Base-by-base conservation (phyloP, 1,284 basidiomycete species). In the Irpex rosettiformis region DNA sequence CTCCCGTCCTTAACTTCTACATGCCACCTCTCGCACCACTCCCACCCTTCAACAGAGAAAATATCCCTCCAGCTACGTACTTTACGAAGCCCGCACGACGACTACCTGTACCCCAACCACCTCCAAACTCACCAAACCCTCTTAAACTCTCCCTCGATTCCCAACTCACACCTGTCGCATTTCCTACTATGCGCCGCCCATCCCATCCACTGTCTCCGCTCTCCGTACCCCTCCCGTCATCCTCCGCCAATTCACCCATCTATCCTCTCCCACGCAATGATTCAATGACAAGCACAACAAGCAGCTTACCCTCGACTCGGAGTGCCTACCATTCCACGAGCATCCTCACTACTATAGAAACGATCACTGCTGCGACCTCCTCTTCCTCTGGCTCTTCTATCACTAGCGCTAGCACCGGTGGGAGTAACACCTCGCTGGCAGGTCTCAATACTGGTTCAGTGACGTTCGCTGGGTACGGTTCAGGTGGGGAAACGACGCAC, bases 11-110 rank as follows among this genome's bases (percentile, higher is more conserved):
- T 3, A 13, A 42, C 11, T 57, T 57, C 27, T 48, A 45, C 13
- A 53, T 53, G 56, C 56, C 56, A 27, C 56, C 56, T 24, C 49
- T 57, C 1, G 56, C 56, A 1, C 45, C 45, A 3, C 45, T 47
- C 21, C 45, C 45, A 21, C 45, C 45, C 45, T 47, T 47, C 45
- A 21, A 3, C 18, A 13, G 45, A 21, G 45, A 47, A 21, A 47
- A 21, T 1, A 47, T 47, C 3, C 45, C 45, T 3, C 18, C 10
- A 21, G 18, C 24, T 4, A 21, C 45, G 21, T 47, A 21, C 18
- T 25, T 21, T 25, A 13, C 13, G 4, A 47, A 47, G 21, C 45
- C 45, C 21, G 24, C 33, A n/a, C 33, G 33, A 40, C 33, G 33
- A 16, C 11, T 40, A 40, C 13, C 11, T n/a, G n/a, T 40, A 11